These are phyloP conservation scores for Sporothrix pseudoabietina DNA, from an alignment of 2,329 filamentous ascomycete genomes.

Conservation along the genomic window DNA sequence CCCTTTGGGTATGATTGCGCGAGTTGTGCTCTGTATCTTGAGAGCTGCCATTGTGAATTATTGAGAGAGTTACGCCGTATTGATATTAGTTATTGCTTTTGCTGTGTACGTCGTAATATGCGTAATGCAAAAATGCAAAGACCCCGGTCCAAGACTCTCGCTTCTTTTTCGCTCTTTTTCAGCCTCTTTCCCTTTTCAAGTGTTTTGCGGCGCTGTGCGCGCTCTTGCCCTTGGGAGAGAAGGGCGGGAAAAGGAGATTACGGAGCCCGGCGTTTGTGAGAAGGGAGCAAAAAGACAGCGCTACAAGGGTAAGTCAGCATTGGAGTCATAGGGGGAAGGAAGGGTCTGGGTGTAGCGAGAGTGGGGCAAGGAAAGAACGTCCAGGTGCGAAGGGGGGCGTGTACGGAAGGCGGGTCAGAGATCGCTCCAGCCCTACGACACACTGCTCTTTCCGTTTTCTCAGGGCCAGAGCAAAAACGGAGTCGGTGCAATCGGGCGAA, in stretches of 20 bases:
- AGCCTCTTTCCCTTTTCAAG: not conserved
- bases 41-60: not conserved
- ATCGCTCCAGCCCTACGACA: constrained; percentile 24
- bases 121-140: not conserved
- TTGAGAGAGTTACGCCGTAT: not conserved
- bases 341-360: constrained; percentile 16
- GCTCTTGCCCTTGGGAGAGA: not conserved
- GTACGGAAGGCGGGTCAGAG: constrained; percentile 11
- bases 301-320: not conserved
- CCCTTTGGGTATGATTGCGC: constrained; percentile 24
- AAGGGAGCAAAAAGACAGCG: not conserved
- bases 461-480: not conserved
- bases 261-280: constrained; percentile 10
- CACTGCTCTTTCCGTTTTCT: not conserved
- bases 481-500: constrained; percentile 22
- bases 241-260: constrained; percentile 10
- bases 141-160: not conserved
- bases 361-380: not conserved
- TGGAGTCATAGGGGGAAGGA: constrained; percentile 9
- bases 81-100: constrained; percentile 1
- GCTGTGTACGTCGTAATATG: no score
- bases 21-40: not conserved
- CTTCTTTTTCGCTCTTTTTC: not conserved
- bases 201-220: not conserved
- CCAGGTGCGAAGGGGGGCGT: constrained; percentile 6